Evolutionary conservation across 306 rosid genomes (phyloP).

Genomic region (Prosopis cineraria): DNA sequence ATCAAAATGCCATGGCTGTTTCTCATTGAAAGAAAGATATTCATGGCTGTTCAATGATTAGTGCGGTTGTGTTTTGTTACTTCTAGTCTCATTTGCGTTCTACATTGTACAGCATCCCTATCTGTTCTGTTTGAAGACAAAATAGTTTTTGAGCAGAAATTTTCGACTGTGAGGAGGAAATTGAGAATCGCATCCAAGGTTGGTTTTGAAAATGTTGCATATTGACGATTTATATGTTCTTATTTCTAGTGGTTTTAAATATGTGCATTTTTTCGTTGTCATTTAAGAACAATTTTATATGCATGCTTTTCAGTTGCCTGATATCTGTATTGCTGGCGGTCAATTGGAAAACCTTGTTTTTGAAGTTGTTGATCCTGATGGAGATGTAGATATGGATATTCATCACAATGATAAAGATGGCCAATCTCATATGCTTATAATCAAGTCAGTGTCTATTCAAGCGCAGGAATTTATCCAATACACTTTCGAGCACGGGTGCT

Average conservation of each 20-base stretch:
- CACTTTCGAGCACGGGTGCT: constrained; percentile 53
- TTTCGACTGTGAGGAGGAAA: constrained; percentile 40
- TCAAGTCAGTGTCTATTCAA: constrained; percentile 40
- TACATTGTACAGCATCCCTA: constrained; percentile 49
- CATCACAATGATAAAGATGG: constrained; percentile 47
- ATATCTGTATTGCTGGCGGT: constrained; percentile 41
- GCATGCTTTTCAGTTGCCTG: constrained; percentile 51
- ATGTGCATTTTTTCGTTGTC: background rate
- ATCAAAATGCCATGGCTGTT: background rate
- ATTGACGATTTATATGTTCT: constrained; percentile 1
- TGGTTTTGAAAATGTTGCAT: background rate
- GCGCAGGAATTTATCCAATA: constrained; percentile 43
- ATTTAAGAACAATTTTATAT: background rate
- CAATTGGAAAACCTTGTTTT: constrained; percentile 45
- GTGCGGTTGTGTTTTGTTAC: background rate
- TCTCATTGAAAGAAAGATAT: background rate
- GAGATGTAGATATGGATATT: constrained; percentile 43
- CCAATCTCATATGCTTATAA: constrained; percentile 50
- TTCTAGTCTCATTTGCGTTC: constrained; percentile 3
- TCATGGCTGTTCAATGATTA: background rate
- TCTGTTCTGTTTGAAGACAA: constrained; percentile 31
- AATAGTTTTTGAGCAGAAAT: constrained; percentile 41
- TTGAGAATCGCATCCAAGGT: constrained; percentile 51
- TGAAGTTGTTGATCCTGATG: constrained; percentile 53
- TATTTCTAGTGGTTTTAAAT: background rate